A percentile compares a stretch with the other conserved stretches of the same genome.
phyloP scores from a whole-genome alignment of 176 grass and related monocot species.

The Oryza glaberrima region DNA sequence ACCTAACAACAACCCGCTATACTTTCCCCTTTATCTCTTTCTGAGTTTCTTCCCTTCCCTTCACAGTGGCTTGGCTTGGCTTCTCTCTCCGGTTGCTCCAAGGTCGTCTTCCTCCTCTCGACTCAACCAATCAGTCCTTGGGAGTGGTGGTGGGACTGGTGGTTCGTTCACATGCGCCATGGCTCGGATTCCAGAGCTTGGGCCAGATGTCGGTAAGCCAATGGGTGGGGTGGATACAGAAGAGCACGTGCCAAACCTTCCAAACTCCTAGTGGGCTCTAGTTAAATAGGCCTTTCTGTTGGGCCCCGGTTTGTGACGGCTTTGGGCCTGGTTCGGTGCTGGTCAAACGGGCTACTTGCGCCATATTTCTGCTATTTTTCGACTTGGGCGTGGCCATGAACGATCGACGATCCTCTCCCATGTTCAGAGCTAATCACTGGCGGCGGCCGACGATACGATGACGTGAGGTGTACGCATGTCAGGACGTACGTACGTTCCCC shows the following conservation, averaged over 20 bases:
- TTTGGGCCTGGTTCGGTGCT: not conserved
- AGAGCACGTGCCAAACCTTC: not conserved
- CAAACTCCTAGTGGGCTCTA: not conserved
- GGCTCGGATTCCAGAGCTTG: not conserved
- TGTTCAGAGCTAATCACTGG: not conserved
- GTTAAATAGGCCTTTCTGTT: not conserved
- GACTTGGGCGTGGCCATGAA: not conserved
- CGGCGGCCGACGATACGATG: no score
- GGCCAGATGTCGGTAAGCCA: not conserved
- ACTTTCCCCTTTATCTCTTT: not conserved
- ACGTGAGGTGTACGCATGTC: not conserved
- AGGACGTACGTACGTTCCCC: no score
- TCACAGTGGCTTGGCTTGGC: not conserved
- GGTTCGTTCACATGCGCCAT: not conserved
- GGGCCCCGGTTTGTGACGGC: no score
- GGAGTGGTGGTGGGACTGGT: not conserved
- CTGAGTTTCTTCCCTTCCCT: no score
- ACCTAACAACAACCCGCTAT: slow-evolving; percentile 33
- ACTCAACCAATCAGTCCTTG: not conserved
- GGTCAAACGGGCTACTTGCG: not conserved
- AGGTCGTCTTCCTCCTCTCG: not conserved
- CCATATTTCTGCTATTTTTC: not conserved
- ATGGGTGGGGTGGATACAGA: no score
- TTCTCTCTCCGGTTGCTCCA: slow-evolving; percentile 4
- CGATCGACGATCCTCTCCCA: not conserved